Evolutionary conservation across 208 protist species (phyloP), one percentile per base, ranked within the genome.

Genomic region (Spongospora subterranea): DNA sequence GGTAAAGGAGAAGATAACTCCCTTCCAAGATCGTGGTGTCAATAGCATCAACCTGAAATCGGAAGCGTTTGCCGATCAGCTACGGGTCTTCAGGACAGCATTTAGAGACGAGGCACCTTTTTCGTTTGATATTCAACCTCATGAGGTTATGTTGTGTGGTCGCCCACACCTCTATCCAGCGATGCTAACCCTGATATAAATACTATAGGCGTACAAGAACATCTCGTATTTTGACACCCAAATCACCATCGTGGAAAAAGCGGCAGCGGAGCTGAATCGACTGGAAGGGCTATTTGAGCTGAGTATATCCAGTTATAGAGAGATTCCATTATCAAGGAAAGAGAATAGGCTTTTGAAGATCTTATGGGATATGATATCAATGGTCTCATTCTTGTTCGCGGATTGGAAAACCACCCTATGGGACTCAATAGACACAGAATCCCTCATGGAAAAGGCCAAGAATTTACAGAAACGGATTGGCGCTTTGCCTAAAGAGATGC

Each of bases 271-370:
- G 45, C 93, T 98, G 41, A 95, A 97, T 77, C 95, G 97, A 88
- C 91, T 98, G 43, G 96, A 98, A 91, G 96, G 98, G 65, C 94
- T 98, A 32, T 98, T 98, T 92, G 97, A 98, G 92, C 94, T 98
- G 65, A 96, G 95, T 53, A 93, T 96, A n/a, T 90, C 89, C 54
- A 71, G 92, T 43, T 95, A 94, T 88, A 91, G 92, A 40, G 13
- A 88, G 32, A 92, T 96, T 0, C 43, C 32, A n/a, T 46, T 88
- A 32, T 95, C 77, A 50, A 32, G 93, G 0, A 54, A 45, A 13
- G 95, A 96, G 77, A 77, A 96, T 20, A 35, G n/a, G 43, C 45
- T 95, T 35, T 54, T 96, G 17, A 96, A 96, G 90, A 64, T 46
- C 32, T 53, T 96, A 24, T 96, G 95, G 95, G 95, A 96, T 90